A percentile compares a stretch with the other conserved stretches of the same genome.
phyloP scores from a whole-genome alignment of 805 yeast species.

The Candida sakaeoensis region DNA sequence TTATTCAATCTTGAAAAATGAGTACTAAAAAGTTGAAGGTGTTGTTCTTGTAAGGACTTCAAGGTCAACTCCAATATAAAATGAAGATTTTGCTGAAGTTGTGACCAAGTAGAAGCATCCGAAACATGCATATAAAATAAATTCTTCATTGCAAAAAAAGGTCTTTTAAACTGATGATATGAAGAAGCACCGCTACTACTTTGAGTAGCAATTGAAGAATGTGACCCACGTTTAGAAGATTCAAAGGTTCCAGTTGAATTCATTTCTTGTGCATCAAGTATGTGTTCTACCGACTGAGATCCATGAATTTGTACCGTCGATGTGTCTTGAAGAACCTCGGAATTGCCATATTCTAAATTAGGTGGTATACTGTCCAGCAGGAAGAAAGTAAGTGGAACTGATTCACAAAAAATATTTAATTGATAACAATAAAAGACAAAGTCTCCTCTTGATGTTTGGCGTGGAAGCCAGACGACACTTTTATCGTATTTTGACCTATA shows the following conservation, averaged over 20 bases:
- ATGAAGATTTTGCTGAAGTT: constrained; percentile 44
- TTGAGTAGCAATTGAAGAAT: constrained; percentile 29
- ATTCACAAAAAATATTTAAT: constrained; percentile 55
- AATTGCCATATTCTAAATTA: constrained; percentile 24
- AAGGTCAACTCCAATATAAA: constrained; percentile 46
- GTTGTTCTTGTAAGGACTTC: constrained; percentile 49
- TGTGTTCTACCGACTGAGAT: constrained; percentile 6
- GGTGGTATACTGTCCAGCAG: constrained; percentile 18
- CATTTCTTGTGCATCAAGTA: constrained; percentile 9
- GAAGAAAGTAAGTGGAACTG: constrained; percentile 48
- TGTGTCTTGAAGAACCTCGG: constrained; percentile 18
- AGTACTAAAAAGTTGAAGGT: constrained; percentile 49
- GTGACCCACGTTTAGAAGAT: constrained; percentile 35
- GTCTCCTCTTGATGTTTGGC: constrained; percentile 51
- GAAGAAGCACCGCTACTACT: constrained; percentile 23
- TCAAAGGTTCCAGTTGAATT: constrained; percentile 21
- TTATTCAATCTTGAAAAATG: constrained; percentile 54
- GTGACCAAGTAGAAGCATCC: constrained; percentile 62
- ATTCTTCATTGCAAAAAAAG: constrained; percentile 35
- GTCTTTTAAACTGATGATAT: constrained; percentile 42
- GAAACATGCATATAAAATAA: constrained; percentile 57
- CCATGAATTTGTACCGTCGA: constrained; percentile 14
- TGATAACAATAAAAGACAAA: constrained; percentile 59
- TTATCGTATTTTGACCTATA: constrained; percentile 17
- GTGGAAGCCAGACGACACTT: constrained; percentile 55